Evolutionary conservation across 345 rosid genomes (phyloP).

Genomic region (Rhizophora mangle): DNA sequence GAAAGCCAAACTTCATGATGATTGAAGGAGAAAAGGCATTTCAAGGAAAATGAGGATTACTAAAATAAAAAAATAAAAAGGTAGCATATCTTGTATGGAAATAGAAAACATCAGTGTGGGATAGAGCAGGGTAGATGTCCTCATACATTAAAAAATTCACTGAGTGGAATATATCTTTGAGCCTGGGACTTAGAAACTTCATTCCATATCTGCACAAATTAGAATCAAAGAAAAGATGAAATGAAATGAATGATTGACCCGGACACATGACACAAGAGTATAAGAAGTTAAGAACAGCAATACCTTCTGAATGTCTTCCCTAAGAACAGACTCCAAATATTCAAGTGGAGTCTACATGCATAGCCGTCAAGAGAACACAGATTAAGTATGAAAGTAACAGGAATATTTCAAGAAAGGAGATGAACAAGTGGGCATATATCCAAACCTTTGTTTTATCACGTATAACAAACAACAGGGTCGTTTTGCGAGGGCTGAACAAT

Average conservation of each 20-base stretch:
- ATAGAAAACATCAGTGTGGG: not conserved
- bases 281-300: not conserved
- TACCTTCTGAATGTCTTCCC: conserved; percentile 39
- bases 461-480: conserved; percentile 31
- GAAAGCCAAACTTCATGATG: not conserved
- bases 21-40: not conserved
- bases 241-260: not conserved
- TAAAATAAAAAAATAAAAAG: not conserved
- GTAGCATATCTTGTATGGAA: not conserved
- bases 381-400: not conserved
- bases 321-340: conserved; percentile 26
- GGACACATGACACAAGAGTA: not conserved
- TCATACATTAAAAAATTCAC: conserved; percentile 34
- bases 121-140: not conserved
- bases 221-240: conserved; percentile 3
- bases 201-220: conserved; percentile 33
- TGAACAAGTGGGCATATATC: not conserved
- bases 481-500: conserved; percentile 35
- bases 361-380: not conserved
- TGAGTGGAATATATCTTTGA: conserved; percentile 22
- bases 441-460: conserved; percentile 38
- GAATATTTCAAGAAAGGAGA: not conserved
- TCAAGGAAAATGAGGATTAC: not conserved
- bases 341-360: conserved; percentile 30
- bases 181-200: conserved; percentile 26